Evolutionary conservation across 225 moss, liverwort and hornwort genomes (phyloP), one percentile per base, ranked within the genome.

Genomic region (Pleurozium schreberi): DNA sequence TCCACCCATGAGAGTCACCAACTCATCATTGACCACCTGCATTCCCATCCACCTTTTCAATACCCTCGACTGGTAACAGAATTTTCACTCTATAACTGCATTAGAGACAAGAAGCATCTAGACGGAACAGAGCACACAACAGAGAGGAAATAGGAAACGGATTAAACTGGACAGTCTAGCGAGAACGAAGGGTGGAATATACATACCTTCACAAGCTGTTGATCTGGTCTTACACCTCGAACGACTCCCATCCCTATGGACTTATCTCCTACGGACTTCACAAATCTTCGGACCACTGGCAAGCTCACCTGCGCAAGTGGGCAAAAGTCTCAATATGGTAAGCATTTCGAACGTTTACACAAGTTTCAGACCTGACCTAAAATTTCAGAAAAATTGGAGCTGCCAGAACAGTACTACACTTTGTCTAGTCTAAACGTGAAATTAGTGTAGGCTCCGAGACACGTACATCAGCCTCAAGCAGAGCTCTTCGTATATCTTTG

Each of bases 21-120:
- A 89, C 92, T 98, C 98, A 90, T 98, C 98, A 91, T 96, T 98
- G 38, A 98, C 98, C 77, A 98, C 98, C 98, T 98, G 97, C 88
- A 96, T 87, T 80, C 64, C 87, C 89, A 92, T 45, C 58, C 84
- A 78, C 82, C 83, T 84, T 83, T 62, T 83, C 59, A 86, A 86
- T 53, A 79, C 77, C 55, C 79, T 77, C 42, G 67, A 70, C 57
- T 26, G 60, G 45, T 43, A 65, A 65, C 30, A 83, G 50, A 52
- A 47, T 9, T n/a, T 59, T 65, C 34, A 77, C 43, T 36, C 60
- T 70, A 36, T 7, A 67, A 65, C 58, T 30, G 77, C 30, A 89
- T 12, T 66, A 38, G 47, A 58, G 7, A 58, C 47, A 68, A 75
- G 61, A 71, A 82, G 59, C n/a, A 67, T 64, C 87, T 58, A 59